Evolutionary conservation across 192 early-diverging fungal genomes (phyloP), one percentile per base, ranked within the genome.

Genomic region (Podila epigama): DNA sequence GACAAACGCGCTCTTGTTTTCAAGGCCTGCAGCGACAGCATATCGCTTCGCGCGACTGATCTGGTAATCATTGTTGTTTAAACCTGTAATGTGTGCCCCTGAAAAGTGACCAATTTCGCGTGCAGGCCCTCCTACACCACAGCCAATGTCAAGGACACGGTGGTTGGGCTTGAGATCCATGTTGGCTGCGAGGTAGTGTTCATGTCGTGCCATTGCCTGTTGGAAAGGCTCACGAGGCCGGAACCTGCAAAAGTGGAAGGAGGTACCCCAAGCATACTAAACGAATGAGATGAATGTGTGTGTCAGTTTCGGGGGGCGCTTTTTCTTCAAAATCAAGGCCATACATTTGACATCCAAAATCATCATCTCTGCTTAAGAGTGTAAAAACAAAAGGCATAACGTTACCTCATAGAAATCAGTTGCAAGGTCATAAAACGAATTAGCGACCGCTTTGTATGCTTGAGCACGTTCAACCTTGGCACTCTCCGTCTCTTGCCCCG

Each of bases 31-130:
- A 70, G 88, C 88, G 58, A 81, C 80, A 39, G 93, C 90, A 60
- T 96, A 92, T 44, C 89, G 85, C 28, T 75, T 77, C 44, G 92
- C 94, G 16, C 95, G 88, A 41, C 90, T 73, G 62, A 97, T 90
- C 82, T 98, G 96, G 70, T 97, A 75, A 41, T 92, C 91, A 80
- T 98, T 98, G 89, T 97, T 98, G 84, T 98, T 98, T 35, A 98
- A 79, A n/a, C 97, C 96, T 4, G 92, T 92, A 53, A 98, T 86
- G 59, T 91, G 88, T 32, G 95, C 93, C 18, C 93, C 95, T n/a
- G 91, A 90, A 63, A 97, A 94, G 61, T 92, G 87, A 54, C 90
- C 87, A 70, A 96, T 95, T 64, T 98, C 96, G 55, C 97, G 91
- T n/a, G 94, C 88, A 16, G 97, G 97, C 4, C 97, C 97, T 61